A percentile compares a stretch with the other conserved stretches of the same genome.
These are phyloP conservation scores for Microdochium trichocladiopsis DNA, from an alignment of 2,329 filamentous ascomycete species.

Conservation along the genomic window DNA sequence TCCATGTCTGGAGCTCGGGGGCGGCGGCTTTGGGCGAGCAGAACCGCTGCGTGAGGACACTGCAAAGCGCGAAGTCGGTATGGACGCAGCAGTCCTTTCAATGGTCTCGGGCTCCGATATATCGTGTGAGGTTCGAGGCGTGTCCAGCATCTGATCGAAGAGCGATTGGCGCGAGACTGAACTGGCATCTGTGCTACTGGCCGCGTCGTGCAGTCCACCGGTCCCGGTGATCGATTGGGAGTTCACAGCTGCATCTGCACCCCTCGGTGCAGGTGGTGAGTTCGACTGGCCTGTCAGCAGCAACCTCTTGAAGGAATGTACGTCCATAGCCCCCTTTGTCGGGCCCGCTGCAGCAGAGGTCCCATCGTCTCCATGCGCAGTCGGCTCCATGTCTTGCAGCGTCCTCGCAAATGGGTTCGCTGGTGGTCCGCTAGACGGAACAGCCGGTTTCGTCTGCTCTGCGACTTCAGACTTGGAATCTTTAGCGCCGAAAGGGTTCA, in stretches of 20 bases:
- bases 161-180: slow-evolving; percentile 53
- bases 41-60: neutral
- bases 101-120: slow-evolving; percentile 41
- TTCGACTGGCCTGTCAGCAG: slow-evolving; percentile 65
- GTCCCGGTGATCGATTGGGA: neutral
- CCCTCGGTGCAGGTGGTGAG: neutral
- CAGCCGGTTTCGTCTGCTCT: slow-evolving; percentile 6
- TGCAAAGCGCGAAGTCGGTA: neutral
- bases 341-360: slow-evolving; percentile 22
- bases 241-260: slow-evolving; percentile 11
- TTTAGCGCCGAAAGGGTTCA: slow-evolving; percentile 14
- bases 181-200: slow-evolving; percentile 50
- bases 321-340: slow-evolving; percentile 52
- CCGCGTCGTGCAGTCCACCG: slow-evolving; percentile 27
- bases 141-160: slow-evolving; percentile 42
- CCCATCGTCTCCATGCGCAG: slow-evolving; percentile 18
- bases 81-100: slow-evolving; percentile 13
- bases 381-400: slow-evolving; percentile 40
- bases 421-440: slow-evolving; percentile 21
- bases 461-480: slow-evolving; percentile 6
- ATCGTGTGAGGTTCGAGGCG: slow-evolving; percentile 53
- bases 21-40: slow-evolving; percentile 52
- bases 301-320: slow-evolving; percentile 70
- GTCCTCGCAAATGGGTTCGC: slow-evolving; percentile 53
- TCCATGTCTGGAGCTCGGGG: slow-evolving; percentile 68